phyloP scores from a whole-genome alignment of 768 basidiomycete genomes.

The Boletus barrowsii region DNA sequence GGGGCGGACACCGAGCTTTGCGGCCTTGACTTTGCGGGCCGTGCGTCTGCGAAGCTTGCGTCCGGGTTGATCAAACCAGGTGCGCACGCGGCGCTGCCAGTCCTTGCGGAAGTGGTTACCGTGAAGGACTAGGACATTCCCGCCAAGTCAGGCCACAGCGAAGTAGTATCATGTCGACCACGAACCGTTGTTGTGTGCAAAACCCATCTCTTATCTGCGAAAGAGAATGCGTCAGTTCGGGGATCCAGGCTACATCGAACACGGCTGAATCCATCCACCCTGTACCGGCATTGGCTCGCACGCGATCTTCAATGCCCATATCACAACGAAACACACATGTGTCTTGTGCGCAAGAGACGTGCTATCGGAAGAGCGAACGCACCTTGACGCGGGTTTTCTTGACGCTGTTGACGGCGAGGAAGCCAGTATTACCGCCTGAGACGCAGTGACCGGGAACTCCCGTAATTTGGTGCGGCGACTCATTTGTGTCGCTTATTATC shows the following conservation, averaged over 20 bases:
- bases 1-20: slow-evolving; percentile 88
- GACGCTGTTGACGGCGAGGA: slow-evolving; percentile 28
- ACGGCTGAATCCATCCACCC: slow-evolving; percentile 22
- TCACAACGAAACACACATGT: background rate
- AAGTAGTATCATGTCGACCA: slow-evolving; percentile 28
- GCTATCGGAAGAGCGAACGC: slow-evolving; percentile 14
- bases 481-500: background rate
- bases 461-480: slow-evolving; percentile 30
- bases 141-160: slow-evolving; percentile 6
- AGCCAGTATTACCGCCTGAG: background rate
- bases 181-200: slow-evolving; percentile 36
- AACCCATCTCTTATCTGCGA: slow-evolving; percentile 35
- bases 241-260: slow-evolving; percentile 19
- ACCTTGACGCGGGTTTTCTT: slow-evolving; percentile 33
- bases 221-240: slow-evolving; percentile 13
- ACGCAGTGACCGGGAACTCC: slow-evolving; percentile 22
- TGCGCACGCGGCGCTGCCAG: slow-evolving; percentile 95
- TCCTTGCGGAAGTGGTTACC: slow-evolving; percentile 98
- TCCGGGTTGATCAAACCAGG: slow-evolving; percentile 99
- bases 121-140: slow-evolving; percentile 64
- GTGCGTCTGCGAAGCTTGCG: slow-evolving; percentile 93
- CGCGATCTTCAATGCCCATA: background rate
- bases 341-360: background rate
- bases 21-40: slow-evolving; percentile 89
- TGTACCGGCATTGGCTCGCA: background rate